Conservation (phyloP, 75 land plant genomes). For the Pseudotsuga menziesii region DNA sequence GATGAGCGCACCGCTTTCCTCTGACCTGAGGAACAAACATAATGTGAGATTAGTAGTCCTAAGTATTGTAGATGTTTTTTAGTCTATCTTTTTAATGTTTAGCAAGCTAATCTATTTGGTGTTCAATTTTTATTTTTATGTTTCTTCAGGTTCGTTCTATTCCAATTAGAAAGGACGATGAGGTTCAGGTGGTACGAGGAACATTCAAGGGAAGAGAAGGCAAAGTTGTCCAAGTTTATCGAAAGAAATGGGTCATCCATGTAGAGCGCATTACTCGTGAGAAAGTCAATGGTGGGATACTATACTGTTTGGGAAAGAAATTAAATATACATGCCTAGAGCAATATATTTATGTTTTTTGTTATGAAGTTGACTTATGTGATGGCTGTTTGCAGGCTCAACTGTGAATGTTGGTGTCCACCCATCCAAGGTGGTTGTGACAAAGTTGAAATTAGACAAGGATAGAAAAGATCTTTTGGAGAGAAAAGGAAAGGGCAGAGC, state of each 20-base stretch:
- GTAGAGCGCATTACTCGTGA: constrained; percentile 31
- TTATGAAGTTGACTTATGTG: not conserved
- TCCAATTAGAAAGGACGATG: constrained; percentile 40
- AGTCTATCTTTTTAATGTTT: not conserved
- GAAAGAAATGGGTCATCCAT: constrained; percentile 36
- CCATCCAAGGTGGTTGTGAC: constrained; percentile 12
- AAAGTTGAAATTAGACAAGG: constrained; percentile 49
- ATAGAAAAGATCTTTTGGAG: constrained; percentile 51
- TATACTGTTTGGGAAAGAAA: not conserved
- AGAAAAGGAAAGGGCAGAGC: constrained; percentile 47
- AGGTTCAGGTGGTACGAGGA: constrained; percentile 34
- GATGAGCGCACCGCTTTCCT: constrained; percentile 38
- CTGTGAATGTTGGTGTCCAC: constrained; percentile 15
- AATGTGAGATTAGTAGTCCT: constrained; percentile 11
- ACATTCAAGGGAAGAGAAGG: constrained; percentile 34
- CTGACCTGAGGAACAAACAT: constrained; percentile 30
- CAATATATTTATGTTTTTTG: not conserved
- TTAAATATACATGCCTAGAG: not conserved
- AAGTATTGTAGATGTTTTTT: not conserved
- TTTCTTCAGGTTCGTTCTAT: constrained; percentile 21
- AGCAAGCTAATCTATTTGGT: not conserved
- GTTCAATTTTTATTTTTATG: not conserved
- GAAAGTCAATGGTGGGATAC: constrained; percentile 23
- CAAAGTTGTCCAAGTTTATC: constrained; percentile 31
- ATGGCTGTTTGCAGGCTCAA: not conserved